Percentiles rank a stretch among this genome's conserved stretches.
phyloP scores from a whole-genome alignment of 352 stramenopile genomes.

The Peronosclerospora sorghi region DNA sequence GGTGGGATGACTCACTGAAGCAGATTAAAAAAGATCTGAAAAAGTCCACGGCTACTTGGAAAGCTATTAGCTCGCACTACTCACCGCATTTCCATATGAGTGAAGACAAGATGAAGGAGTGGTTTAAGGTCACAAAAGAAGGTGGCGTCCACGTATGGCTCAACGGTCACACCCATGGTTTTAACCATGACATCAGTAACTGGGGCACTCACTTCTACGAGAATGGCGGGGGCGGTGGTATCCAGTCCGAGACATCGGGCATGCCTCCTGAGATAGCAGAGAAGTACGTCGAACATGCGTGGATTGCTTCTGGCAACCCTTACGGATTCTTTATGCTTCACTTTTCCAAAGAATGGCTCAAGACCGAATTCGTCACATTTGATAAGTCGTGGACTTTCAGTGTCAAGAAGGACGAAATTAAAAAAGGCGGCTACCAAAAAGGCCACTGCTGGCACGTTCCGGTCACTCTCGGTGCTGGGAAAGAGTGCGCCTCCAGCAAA shows the following conservation, averaged over 20 bases:
- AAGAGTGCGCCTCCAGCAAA: constrained; percentile 36
- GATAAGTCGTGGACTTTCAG: constrained; percentile 74
- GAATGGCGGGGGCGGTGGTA: constrained; percentile 77
- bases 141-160: constrained; percentile 66
- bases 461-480: constrained; percentile 49
- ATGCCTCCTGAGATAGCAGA: constrained; percentile 53
- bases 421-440: constrained; percentile 67
- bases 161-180: constrained; percentile 81
- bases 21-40: constrained; percentile 62
- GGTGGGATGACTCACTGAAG: constrained; percentile 63
- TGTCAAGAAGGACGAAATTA: constrained; percentile 59
- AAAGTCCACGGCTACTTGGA: constrained; percentile 69
- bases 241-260: constrained; percentile 77
- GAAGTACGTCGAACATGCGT: constrained; percentile 74
- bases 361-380: constrained; percentile 77
- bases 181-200: constrained; percentile 78
- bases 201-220: constrained; percentile 85
- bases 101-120: constrained; percentile 82
- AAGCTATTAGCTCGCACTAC: constrained; percentile 86
- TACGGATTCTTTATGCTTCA: constrained; percentile 82
- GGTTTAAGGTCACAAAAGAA: constrained; percentile 78
- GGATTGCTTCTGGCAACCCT: constrained; percentile 66
- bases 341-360: constrained; percentile 80
- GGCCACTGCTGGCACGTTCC: constrained; percentile 81
- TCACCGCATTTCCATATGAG: constrained; percentile 85